phyloP scores from a whole-genome alignment of 495 filamentous ascomycete species.

The Xylaria castorea region DNA sequence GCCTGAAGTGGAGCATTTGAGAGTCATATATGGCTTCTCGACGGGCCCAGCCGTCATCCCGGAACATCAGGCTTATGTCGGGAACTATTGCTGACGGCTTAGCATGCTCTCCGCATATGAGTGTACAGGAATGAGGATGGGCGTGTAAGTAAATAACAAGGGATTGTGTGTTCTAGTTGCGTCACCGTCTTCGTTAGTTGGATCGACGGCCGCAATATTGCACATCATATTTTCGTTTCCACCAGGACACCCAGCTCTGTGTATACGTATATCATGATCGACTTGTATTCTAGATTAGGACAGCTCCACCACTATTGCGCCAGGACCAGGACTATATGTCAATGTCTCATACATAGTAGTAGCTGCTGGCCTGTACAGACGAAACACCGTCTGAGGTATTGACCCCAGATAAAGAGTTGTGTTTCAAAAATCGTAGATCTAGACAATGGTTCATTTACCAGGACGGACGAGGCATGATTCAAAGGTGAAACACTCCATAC shows the following conservation, averaged over 20 bases:
- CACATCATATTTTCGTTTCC: neutral
- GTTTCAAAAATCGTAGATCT: neutral
- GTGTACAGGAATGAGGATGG: neutral
- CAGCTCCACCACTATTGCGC: neutral
- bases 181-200: neutral
- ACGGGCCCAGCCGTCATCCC: neutral
- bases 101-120: neutral
- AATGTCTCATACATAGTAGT: neutral
- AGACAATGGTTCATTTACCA: neutral
- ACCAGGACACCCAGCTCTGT: neutral
- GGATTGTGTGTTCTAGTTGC: neutral
- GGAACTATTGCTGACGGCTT: neutral
- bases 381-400: neutral
- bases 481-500: neutral
- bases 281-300: neutral
- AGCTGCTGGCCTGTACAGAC: neutral
- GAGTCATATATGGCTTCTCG: neutral
- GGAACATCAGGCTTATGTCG: neutral
- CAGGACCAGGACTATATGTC: neutral
- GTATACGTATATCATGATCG: conserved; percentile 19
- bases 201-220: neutral
- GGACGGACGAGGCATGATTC: neutral
- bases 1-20: neutral
- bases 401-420: neutral
- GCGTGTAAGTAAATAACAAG: neutral